phyloP scores from a whole-genome alignment of 2,329 filamentous ascomycete species.

The Talaromyces atroroseus region DNA sequence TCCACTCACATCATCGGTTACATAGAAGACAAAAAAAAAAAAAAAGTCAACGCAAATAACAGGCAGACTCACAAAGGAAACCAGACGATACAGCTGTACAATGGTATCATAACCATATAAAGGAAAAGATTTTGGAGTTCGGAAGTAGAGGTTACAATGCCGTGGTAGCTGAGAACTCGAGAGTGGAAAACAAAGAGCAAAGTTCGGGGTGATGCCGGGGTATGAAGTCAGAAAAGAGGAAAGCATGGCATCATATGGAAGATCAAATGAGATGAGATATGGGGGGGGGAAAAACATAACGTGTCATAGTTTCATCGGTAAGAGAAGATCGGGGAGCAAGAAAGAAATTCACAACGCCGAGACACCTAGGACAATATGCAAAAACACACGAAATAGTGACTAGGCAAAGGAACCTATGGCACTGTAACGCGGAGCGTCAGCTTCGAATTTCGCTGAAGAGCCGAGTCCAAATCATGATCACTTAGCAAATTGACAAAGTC shows the following conservation, averaged over 20 bases:
- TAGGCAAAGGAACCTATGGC: slow-evolving; percentile 17
- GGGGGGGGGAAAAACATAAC: slow-evolving; percentile 1
- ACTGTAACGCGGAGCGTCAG: slow-evolving; percentile 64
- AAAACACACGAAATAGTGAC: neutral
- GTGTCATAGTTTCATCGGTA: slow-evolving; percentile 5
- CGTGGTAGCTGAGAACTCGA: neutral
- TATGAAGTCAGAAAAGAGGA: slow-evolving; percentile 2
- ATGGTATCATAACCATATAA: slow-evolving; percentile 5
- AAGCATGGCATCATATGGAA: slow-evolving; percentile 5
- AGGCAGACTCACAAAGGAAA: neutral
- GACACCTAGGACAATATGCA: slow-evolving; percentile 9
- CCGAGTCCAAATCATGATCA: slow-evolving; percentile 74
- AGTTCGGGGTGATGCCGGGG: slow-evolving; percentile 3
- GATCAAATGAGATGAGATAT: neutral
- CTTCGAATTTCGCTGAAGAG: slow-evolving; percentile 80
- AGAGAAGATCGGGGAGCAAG: neutral
- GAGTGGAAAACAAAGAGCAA: neutral
- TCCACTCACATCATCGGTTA: neutral
- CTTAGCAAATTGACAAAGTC: slow-evolving; percentile 52
- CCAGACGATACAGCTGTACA: slow-evolving; percentile 11
- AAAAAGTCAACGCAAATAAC: neutral
- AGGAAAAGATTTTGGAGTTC: neutral
- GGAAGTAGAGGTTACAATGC: slow-evolving; percentile 2
- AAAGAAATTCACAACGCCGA: slow-evolving; percentile 1
- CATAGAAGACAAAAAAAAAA: no score